Percentiles rank a stretch among this genome's conserved stretches.
phyloP scores from a whole-genome alignment of 192 early-diverging fungal species.

The Linnemannia exigua region DNA sequence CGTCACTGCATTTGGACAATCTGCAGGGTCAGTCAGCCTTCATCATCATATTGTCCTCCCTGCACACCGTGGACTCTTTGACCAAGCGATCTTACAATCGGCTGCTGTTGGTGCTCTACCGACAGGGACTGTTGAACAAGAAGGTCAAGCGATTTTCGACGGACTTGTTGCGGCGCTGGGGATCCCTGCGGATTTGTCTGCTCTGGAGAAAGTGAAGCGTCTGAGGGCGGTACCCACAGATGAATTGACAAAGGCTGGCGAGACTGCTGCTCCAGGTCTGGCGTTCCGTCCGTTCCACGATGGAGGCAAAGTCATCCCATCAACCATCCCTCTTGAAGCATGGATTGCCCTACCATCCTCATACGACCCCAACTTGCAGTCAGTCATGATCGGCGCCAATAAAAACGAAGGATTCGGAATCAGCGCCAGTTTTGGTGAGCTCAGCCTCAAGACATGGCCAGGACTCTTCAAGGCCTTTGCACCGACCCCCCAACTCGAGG shows the following conservation, averaged over 20 bases:
- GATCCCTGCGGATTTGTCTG: slow-evolving; percentile 23
- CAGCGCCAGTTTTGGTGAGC: background rate
- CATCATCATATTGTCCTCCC: slow-evolving; percentile 38
- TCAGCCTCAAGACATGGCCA: slow-evolving; percentile 23
- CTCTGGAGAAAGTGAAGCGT: slow-evolving; percentile 18
- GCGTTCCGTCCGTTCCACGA: slow-evolving; percentile 14
- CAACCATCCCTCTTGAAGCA: slow-evolving; percentile 12
- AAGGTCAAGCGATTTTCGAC: slow-evolving; percentile 31
- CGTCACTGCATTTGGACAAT: slow-evolving; percentile 40
- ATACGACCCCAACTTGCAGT: slow-evolving; percentile 35
- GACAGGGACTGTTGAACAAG: background rate
- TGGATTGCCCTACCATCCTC: background rate
- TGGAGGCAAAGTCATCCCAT: slow-evolving; percentile 20
- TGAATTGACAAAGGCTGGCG: slow-evolving; percentile 5
- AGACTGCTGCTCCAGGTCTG: background rate
- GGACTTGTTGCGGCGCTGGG: background rate
- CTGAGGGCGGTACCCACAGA: slow-evolving; percentile 17
- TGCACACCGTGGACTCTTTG: slow-evolving; percentile 31
- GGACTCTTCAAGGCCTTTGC: background rate
- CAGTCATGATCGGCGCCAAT: slow-evolving; percentile 30
- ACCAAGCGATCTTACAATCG: slow-evolving; percentile 52
- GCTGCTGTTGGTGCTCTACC: slow-evolving; percentile 13
- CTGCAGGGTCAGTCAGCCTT: slow-evolving; percentile 30
- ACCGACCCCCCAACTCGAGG: slow-evolving; percentile 7
- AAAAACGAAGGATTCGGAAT: slow-evolving; percentile 34